A percentile compares a stretch with the other conserved stretches of the same genome.
Evolutionary conservation across 1,284 basidiomycete genomes (phyloP).

Genomic region (Cronartium ribicola): DNA sequence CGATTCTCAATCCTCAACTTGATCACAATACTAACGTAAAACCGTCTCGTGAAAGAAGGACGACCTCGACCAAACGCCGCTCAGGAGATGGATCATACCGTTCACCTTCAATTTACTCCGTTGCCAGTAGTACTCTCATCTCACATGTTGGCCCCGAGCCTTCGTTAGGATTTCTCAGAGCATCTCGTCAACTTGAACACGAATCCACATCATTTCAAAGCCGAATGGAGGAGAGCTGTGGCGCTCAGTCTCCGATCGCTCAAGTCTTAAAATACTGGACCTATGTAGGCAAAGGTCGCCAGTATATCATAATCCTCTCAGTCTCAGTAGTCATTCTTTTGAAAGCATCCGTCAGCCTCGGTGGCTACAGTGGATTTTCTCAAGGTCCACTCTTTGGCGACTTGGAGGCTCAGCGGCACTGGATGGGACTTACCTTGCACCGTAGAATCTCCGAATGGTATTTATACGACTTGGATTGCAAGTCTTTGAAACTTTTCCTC

Average conservation of each 20-base stretch:
- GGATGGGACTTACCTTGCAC: constrained; percentile 33
- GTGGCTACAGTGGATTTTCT: constrained; percentile 23
- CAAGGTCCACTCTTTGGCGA: constrained; percentile 28
- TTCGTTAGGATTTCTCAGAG: neutral
- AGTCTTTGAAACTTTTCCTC: neutral
- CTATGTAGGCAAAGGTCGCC: constrained; percentile 8
- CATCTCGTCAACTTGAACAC: neutral
- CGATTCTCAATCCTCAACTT: neutral
- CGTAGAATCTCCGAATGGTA: constrained; percentile 21
- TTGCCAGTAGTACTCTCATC: neutral
- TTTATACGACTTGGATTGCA: constrained; percentile 32
- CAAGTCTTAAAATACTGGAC: neutral
- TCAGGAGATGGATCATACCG: neutral
- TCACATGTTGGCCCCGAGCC: neutral
- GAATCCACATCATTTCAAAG: neutral
- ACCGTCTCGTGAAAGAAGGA: neutral
- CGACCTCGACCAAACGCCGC: neutral
- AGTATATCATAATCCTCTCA: constrained; percentile 8
- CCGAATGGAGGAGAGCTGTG: constrained; percentile 3
- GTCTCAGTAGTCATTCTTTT: constrained; percentile 19
- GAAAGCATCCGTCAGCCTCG: constrained; percentile 22
- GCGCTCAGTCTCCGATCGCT: constrained; percentile 17
- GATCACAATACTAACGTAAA: neutral
- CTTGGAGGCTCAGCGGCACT: constrained; percentile 39
- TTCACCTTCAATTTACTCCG: neutral